These are phyloP conservation scores for Haplosporangium sp. DNA, from an alignment of 371 early-diverging fungal species.

Conservation along the genomic window DNA sequence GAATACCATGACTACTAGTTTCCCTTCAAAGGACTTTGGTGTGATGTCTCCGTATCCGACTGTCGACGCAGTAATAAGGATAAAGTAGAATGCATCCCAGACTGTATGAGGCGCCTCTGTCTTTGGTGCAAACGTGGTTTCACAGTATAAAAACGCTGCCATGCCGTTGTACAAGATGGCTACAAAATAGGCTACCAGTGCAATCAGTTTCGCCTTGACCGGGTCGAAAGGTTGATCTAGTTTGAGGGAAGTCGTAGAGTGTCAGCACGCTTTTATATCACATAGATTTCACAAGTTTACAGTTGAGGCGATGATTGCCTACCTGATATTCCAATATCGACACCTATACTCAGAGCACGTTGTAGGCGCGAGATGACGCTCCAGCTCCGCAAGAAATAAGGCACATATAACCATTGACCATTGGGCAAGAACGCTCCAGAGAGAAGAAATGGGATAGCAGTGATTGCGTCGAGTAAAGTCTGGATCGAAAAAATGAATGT, in stretches of 20 bases:
- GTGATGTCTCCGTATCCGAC: slow-evolving; percentile 89
- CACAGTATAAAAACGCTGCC: slow-evolving; percentile 78
- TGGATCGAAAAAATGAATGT: slow-evolving; percentile 60
- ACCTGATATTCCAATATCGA: slow-evolving; percentile 63
- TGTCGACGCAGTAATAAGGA: slow-evolving; percentile 76
- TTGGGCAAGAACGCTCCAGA: slow-evolving; percentile 59
- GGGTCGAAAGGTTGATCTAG: slow-evolving; percentile 63
- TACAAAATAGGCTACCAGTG: slow-evolving; percentile 71
- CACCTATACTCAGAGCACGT: slow-evolving; percentile 69
- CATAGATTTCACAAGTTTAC: neutral
- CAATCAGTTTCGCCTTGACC: slow-evolving; percentile 68
- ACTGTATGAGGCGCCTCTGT: slow-evolving; percentile 58
- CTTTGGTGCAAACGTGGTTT: slow-evolving; percentile 64
- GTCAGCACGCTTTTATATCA: neutral
- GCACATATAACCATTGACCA: slow-evolving; percentile 69
- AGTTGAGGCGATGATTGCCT: slow-evolving; percentile 20
- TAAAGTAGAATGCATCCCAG: slow-evolving; percentile 69
- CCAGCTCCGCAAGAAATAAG: slow-evolving; percentile 73
- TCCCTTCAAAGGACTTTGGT: slow-evolving; percentile 67
- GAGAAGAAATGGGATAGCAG: slow-evolving; percentile 64
- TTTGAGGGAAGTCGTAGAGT: too few species aligned
- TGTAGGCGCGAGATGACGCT: slow-evolving; percentile 66
- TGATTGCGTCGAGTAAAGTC: slow-evolving; percentile 64
- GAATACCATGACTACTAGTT: slow-evolving; percentile 74
- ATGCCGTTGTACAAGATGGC: slow-evolving; percentile 75